Evolutionary conservation across 169 alveolate species (phyloP).

Genomic region (Eimeria maxima): DNA sequence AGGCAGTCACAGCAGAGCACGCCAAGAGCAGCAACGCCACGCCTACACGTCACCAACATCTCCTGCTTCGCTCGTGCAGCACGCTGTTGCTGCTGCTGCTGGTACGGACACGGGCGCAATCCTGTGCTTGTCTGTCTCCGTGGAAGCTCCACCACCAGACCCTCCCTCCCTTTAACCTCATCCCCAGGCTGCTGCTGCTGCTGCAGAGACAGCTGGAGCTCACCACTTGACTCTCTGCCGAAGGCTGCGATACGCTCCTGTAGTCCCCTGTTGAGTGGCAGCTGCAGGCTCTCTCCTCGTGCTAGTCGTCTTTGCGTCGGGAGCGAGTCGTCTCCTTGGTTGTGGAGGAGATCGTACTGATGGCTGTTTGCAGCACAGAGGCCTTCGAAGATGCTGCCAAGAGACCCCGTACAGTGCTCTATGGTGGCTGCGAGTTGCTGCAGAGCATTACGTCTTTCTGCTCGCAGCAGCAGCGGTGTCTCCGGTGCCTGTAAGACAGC

Average conservation of each 20-base stretch:
- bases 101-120: conserved; percentile 33
- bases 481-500: conserved; percentile 86
- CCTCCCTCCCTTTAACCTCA: not conserved
- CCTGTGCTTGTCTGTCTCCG: conserved; percentile 55
- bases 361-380: not conserved
- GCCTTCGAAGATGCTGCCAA: conserved; percentile 26
- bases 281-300: conserved; percentile 1
- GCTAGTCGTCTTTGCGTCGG: not conserved
- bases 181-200: conserved; percentile 5
- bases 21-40: conserved; percentile 43
- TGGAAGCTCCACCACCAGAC: not conserved
- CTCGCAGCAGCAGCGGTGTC: conserved; percentile 75
- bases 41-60: conserved; percentile 15
- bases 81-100: conserved; percentile 37
- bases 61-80: conserved; percentile 13
- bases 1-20: conserved; percentile 54
- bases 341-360: not conserved
- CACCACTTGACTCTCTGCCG: conserved; percentile 17
- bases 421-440: not conserved
- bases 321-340: not conserved
- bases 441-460: conserved; percentile 80
- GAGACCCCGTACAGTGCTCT: not conserved
- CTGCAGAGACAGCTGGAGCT: not conserved
- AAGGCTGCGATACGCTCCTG: not conserved
- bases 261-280: not conserved